Percentiles rank a stretch among this genome's conserved stretches.
These are phyloP conservation scores for Trichoderma sp. DNA, from an alignment of 2,329 filamentous ascomycete species.

Conservation along the genomic window DNA sequence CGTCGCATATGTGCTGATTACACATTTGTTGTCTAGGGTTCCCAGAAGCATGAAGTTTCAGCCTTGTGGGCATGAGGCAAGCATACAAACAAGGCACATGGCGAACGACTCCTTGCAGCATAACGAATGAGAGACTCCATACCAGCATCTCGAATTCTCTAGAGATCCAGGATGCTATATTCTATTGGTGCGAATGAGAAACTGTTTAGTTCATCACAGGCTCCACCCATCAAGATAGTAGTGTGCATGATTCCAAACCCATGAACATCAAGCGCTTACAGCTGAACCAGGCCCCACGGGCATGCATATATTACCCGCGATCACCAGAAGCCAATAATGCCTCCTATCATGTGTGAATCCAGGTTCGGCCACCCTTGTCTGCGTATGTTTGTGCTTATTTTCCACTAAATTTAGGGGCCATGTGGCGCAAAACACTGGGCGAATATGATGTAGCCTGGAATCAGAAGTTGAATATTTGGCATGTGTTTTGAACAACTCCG, in stretches of 20 bases:
- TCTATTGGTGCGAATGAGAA: not conserved
- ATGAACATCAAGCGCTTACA: slow-evolving; percentile 13
- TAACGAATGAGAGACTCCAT: not conserved
- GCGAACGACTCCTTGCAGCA: not conserved
- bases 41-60: not conserved
- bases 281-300: slow-evolving; percentile 12
- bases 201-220: not conserved
- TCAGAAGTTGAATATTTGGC: slow-evolving; percentile 8
- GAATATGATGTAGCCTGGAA: slow-evolving; percentile 1
- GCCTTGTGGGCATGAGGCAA: not conserved
- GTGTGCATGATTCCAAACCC: slow-evolving; percentile 15
- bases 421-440: not conserved
- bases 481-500: not conserved
- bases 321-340: not conserved
- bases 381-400: not conserved
- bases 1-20: not conserved
- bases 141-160: not conserved
- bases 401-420: not conserved
- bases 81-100: not conserved
- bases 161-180: not conserved
- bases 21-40: not conserved
- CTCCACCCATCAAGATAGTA: not conserved
- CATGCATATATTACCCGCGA: slow-evolving; percentile 8
- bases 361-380: not conserved
- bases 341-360: slow-evolving; percentile 2